These are phyloP conservation scores for Colletotrichum gloeosporioides DNA, from an alignment of 2,329 filamentous ascomycete species.

Conservation along the genomic window DNA sequence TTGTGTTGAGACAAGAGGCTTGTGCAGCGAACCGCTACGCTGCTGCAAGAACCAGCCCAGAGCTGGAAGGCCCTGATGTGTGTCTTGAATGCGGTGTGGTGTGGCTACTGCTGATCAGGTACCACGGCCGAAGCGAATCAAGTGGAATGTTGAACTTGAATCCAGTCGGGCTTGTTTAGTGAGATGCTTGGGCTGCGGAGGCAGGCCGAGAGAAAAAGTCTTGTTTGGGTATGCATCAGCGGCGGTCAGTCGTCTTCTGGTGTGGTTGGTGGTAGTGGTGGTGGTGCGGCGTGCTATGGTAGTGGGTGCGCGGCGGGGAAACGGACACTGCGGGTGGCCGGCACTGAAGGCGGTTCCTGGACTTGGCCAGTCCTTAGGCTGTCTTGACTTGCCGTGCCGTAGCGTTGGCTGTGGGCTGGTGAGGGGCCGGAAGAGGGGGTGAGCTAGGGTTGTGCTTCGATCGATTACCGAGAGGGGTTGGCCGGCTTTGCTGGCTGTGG, in stretches of 20 bases:
- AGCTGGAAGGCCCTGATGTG: background rate
- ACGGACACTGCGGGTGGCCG: background rate
- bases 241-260: background rate
- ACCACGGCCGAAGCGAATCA: background rate
- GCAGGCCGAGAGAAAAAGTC: background rate
- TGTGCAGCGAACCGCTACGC: conserved; percentile 7
- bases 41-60: background rate
- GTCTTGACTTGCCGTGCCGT: conserved; percentile 8
- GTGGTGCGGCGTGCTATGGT: background rate
- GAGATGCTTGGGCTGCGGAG: background rate
- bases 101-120: conserved; percentile 15
- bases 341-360: conserved; percentile 2
- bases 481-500: background rate
- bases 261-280: background rate
- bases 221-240: background rate
- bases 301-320: background rate
- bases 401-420: conserved; percentile 3
- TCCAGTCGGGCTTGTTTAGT: background rate
- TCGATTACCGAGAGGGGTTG: conserved; percentile 10
- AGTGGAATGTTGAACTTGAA: background rate
- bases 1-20: conserved; percentile 18
- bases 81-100: conserved; percentile 12
- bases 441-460: conserved; percentile 4
- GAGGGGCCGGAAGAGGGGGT: conserved; percentile 6
- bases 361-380: conserved; percentile 1